Conservation (phyloP, 2,329 filamentous ascomycete species). For the Talaromyces sp. region DNA sequence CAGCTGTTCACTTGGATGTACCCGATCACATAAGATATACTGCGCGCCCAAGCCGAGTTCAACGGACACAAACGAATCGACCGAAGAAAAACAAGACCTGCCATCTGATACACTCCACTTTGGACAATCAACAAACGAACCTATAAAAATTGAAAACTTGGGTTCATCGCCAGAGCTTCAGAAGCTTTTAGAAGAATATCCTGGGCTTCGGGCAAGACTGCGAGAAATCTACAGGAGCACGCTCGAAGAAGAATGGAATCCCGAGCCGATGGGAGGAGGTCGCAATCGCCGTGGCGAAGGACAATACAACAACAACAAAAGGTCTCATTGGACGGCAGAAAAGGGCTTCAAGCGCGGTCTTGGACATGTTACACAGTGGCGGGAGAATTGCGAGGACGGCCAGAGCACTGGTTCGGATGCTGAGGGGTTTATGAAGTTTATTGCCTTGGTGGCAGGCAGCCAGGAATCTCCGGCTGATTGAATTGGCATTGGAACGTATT, state of each 20-base stretch:
- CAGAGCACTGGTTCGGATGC: conserved; percentile 23
- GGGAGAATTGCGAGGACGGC: conserved; percentile 31
- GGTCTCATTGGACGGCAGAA: conserved; percentile 35
- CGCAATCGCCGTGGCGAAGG: conserved; percentile 18
- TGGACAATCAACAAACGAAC: background rate
- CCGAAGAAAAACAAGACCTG: background rate
- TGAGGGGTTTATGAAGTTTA: conserved; percentile 33
- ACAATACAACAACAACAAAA: conserved; percentile 10
- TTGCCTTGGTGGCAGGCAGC: conserved; percentile 24
- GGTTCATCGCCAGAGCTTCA: conserved; percentile 28
- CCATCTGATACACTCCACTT: conserved; percentile 4
- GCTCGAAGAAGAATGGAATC: conserved; percentile 35
- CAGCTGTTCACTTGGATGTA: conserved; percentile 43
- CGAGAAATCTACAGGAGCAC: conserved; percentile 38
- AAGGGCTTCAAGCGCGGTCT: conserved; percentile 39
- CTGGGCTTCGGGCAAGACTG: conserved; percentile 33
- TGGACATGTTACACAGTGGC: conserved; percentile 32
- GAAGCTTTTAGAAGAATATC: conserved; percentile 31
- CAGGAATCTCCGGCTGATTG: background rate
- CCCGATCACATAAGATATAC: conserved; percentile 39
- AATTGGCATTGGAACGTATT: too few species aligned
- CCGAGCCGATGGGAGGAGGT: conserved; percentile 17
- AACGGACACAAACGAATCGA: conserved; percentile 13
- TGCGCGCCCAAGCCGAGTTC: conserved; percentile 24
- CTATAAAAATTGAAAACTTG: conserved; percentile 12